Conservation (phyloP, 106 monocot species). For the Dioscorea alata region DNA sequence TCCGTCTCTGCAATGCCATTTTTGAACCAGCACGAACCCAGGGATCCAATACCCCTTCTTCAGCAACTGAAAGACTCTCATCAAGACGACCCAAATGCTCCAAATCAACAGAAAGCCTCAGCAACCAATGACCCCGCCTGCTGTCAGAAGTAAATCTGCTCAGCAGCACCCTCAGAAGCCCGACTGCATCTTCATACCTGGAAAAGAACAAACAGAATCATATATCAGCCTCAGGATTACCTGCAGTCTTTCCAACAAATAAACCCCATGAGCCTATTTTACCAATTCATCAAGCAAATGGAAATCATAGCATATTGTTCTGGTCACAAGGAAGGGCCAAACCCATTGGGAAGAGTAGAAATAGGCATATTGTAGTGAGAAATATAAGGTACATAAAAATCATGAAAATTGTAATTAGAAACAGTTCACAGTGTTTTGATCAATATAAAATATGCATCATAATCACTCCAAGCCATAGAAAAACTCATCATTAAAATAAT, state of each 20-base stretch:
- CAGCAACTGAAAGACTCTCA: conserved; percentile 86
- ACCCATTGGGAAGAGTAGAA: too few relatives aligned
- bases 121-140: conserved; percentile 74
- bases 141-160: conserved; percentile 43
- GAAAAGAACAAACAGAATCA: conserved; percentile 5
- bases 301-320: too few relatives aligned
- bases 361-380: too few relatives aligned
- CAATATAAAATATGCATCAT: too few relatives aligned
- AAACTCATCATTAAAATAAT: too few relatives aligned
- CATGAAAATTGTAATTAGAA: too few relatives aligned
- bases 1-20: conserved; percentile 78
- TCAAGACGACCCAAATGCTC: conserved; percentile 62
- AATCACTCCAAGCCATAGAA: too few relatives aligned
- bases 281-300: too few relatives aligned
- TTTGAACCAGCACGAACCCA: conserved; percentile 93
- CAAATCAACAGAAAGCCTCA: conserved; percentile 89
- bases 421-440: too few relatives aligned
- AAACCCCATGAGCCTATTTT: too few relatives aligned
- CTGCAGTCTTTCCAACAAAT: background rate
- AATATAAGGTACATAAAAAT: too few relatives aligned
- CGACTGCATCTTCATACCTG: conserved; percentile 81
- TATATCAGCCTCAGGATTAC: background rate
- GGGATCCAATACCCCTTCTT: conserved; percentile 73
- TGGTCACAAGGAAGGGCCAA: too few relatives aligned
- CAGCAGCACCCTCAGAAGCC: conserved; percentile 62